These are phyloP conservation scores for Blastomyces percursus DNA, from an alignment of 2,329 filamentous ascomycete genomes.

Conservation along the genomic window DNA sequence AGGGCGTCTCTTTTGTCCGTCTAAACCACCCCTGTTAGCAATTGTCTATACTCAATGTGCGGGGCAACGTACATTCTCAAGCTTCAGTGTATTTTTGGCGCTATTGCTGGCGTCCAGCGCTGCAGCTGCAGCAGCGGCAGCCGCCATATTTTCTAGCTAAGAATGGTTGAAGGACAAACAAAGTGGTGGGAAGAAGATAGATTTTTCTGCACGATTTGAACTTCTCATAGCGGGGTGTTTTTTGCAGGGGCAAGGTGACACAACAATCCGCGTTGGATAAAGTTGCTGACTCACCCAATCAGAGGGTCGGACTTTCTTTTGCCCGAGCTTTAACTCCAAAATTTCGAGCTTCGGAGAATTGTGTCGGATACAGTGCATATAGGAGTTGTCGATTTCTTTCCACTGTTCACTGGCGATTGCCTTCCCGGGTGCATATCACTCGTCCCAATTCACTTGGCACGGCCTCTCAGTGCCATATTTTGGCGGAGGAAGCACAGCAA, in stretches of 20 bases:
- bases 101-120: conserved; percentile 45
- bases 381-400: background rate
- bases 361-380: background rate
- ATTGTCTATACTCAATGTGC: conserved; percentile 13
- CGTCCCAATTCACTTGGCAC: background rate
- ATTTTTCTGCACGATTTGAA: background rate
- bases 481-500: conserved; percentile 10
- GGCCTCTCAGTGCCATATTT: conserved; percentile 13
- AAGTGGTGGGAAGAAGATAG: background rate
- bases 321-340: background rate
- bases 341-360: background rate
- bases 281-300: background rate
- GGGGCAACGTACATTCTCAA: conserved; percentile 44
- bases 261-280: background rate
- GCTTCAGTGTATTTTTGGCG: conserved; percentile 52
- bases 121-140: conserved; percentile 42
- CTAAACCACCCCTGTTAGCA: conserved; percentile 30
- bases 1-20: conserved; percentile 81
- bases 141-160: conserved; percentile 26
- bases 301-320: background rate
- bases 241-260: background rate
- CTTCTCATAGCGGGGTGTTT: conserved; percentile 1
- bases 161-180: background rate
- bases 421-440: background rate
- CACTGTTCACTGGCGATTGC: background rate